Evolutionary conservation across 768 basidiomycete genomes (phyloP).

Genomic region (Dendrothele bispora): DNA sequence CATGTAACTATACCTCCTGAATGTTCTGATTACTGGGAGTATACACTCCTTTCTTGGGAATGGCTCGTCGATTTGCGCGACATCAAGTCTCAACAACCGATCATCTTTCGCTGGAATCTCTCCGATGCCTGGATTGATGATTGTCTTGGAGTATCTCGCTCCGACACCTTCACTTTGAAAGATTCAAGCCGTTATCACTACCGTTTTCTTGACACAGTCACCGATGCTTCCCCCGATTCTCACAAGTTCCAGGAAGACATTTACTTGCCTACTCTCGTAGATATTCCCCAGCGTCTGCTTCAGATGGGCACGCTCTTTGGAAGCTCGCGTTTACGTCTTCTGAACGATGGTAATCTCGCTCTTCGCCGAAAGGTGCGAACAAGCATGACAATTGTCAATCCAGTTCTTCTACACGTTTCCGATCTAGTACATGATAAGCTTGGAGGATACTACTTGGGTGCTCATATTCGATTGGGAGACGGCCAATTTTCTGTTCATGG

Average conservation of each 20-base stretch:
- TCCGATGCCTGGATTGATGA: conserved; percentile 46
- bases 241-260: conserved; percentile 45
- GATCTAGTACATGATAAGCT: conserved; percentile 35
- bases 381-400: conserved; percentile 58
- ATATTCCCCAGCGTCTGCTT: conserved; percentile 48
- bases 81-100: conserved; percentile 35
- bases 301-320: conserved; percentile 79
- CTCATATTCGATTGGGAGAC: conserved; percentile 71
- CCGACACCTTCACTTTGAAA: conserved; percentile 46
- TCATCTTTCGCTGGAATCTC: conserved; percentile 52
- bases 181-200: conserved; percentile 64
- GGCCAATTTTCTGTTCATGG: conserved; percentile 53
- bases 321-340: conserved; percentile 63
- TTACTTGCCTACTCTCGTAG: conserved; percentile 41
- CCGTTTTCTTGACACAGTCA: conserved; percentile 53
- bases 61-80: conserved; percentile 60
- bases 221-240: conserved; percentile 18
- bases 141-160: conserved; percentile 33
- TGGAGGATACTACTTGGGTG: conserved; percentile 53
- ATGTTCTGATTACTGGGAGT: conserved; percentile 60
- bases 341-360: conserved; percentile 33
- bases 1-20: conserved; percentile 44
- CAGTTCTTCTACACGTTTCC: conserved; percentile 42
- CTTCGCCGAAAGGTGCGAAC: conserved; percentile 49
- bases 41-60: conserved; percentile 68